Conservation (phyloP, 257 asterid species). For the Primulina tabacum region DNA sequence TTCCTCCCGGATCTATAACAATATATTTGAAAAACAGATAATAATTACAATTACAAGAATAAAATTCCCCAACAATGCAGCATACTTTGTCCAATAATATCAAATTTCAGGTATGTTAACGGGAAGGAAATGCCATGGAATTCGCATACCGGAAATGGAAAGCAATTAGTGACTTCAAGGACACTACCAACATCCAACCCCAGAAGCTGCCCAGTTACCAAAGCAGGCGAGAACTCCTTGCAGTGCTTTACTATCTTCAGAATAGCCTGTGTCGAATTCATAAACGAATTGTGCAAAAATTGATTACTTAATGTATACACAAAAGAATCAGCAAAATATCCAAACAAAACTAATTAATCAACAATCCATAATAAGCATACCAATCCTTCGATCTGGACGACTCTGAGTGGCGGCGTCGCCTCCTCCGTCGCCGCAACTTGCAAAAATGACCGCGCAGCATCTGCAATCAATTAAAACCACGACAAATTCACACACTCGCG, state of each 20-base stretch:
- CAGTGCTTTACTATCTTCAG: conserved; percentile 94
- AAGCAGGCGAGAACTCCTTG: conserved; percentile 90
- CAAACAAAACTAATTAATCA: not conserved
- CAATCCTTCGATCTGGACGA: conserved; percentile 97
- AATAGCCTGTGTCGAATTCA: conserved; percentile 52
- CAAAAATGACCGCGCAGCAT: conserved; percentile 65
- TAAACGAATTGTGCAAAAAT: not conserved
- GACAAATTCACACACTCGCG: not conserved
- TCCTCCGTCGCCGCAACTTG: conserved; percentile 92
- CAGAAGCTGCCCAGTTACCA: conserved; percentile 93
- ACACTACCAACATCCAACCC: conserved; percentile 98
- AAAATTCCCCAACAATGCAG: not conserved
- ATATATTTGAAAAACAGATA: not conserved
- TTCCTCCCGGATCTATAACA: conserved; percentile 78
- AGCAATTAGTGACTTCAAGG: conserved; percentile 95
- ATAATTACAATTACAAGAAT: not conserved
- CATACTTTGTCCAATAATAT: not conserved
- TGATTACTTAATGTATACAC: not conserved
- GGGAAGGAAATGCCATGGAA: conserved; percentile 1
- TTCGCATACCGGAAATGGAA: conserved; percentile 84
- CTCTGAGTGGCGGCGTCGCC: conserved; percentile 80
- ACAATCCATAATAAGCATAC: conserved; percentile 32
- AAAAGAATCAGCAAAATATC: not conserved
- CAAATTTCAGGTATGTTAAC: not conserved
- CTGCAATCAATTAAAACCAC: conserved; percentile 33